Percentiles rank a stretch among this genome's conserved stretches.
These are phyloP conservation scores for Cucurbita ficifolia DNA, from an alignment of 306 rosid genomes.

Conservation along the genomic window DNA sequence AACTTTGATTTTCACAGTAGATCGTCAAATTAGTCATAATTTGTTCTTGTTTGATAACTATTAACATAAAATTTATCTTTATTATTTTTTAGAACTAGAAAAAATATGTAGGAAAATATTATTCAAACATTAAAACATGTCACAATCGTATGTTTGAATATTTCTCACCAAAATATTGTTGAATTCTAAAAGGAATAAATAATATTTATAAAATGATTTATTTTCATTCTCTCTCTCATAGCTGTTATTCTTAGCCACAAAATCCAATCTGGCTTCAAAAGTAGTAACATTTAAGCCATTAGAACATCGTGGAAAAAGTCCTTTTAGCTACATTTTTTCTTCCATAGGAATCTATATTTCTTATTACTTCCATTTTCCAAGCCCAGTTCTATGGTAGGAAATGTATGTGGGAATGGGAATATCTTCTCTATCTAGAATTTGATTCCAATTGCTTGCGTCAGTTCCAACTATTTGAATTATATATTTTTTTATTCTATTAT, in stretches of 20 bases:
- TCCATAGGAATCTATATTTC: background rate
- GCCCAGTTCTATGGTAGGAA: background rate
- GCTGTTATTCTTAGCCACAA: background rate
- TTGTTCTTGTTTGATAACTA: too few relatives aligned
- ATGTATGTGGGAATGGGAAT: background rate
- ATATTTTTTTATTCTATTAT: background rate
- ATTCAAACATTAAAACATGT: too few relatives aligned
- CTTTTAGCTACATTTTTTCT: background rate
- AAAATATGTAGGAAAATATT: background rate
- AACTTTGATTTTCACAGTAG: background rate
- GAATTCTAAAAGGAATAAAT: background rate
- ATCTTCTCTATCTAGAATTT: background rate
- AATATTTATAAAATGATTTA: background rate
- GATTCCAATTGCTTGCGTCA: background rate
- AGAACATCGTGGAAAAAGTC: background rate
- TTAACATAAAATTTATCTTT: background rate
- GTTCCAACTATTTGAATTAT: background rate
- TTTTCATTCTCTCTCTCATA: background rate
- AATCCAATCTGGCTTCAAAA: background rate
- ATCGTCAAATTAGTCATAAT: background rate
- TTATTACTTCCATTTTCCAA: background rate
- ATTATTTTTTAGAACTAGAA: background rate
- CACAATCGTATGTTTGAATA: too few relatives aligned
- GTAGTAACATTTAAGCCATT: background rate
- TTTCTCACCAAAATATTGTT: too few relatives aligned